Conservation (phyloP, 2,329 filamentous ascomycete species). For the Colletotrichum sp. region DNA sequence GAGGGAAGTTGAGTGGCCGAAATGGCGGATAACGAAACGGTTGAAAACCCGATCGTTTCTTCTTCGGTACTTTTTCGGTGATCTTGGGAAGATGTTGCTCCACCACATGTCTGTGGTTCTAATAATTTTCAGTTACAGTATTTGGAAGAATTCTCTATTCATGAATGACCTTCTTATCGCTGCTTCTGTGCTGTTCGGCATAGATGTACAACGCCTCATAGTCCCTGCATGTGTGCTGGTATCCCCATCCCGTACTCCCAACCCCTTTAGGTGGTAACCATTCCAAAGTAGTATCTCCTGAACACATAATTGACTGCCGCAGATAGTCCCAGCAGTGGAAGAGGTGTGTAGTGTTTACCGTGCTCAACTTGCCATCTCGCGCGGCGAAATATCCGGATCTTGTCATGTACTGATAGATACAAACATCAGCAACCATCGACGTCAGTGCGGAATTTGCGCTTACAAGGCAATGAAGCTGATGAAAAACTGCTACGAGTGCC, state of each 20-base stretch:
- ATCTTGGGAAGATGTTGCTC: not conserved
- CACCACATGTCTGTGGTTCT: not conserved
- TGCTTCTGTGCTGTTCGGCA: not conserved
- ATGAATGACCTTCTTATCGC: not conserved
- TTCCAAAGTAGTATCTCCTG: conserved; percentile 49
- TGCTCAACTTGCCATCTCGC: not conserved
- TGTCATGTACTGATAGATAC: not conserved
- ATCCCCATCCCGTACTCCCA: conserved; percentile 19
- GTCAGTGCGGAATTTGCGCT: not conserved
- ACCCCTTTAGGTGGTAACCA: conserved; percentile 24
- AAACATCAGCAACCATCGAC: not conserved
- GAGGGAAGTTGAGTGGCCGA: not conserved
- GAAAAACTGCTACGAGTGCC: not conserved
- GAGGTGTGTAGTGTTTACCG: conserved; percentile 35
- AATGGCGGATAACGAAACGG: not conserved
- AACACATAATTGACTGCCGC: conserved; percentile 49
- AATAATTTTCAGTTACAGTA: not conserved
- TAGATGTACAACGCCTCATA: conserved; percentile 6
- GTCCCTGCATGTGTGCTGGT: conserved; percentile 28
- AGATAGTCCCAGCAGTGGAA: conserved; percentile 54
- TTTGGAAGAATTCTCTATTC: not conserved
- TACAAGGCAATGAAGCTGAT: not conserved
- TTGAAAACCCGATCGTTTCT: not conserved
- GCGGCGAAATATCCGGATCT: not conserved
- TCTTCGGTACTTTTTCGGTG: not conserved